Evolutionary conservation across 1,284 basidiomycete species (phyloP), one percentile per base, ranked within the genome.

Genomic region (Tilletia caries): DNA sequence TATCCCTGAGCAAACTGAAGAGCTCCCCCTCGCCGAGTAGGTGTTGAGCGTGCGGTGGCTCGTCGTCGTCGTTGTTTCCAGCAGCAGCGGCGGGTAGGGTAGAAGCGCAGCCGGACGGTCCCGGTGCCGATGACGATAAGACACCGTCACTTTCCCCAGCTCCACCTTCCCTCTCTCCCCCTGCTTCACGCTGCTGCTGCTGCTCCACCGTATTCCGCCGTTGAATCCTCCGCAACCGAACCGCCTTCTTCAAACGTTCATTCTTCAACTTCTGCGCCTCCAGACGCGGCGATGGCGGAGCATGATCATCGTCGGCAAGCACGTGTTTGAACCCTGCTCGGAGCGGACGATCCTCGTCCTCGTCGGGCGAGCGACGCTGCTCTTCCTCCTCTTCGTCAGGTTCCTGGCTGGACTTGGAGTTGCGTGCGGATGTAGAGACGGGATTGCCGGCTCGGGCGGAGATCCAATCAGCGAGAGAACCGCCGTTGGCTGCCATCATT

Each of bases 401-500:
- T 15, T 41, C 37, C 37, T 41, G 37, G 41, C 15, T 29, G 13
- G 27, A 43, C 18, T 52, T 44, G 48, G n/a, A 66, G 64, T 13
- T 66, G 58, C 43, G 68, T 54, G 4, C 64, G 67, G 34, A 58
- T 54, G 4, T 58, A 62, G 34, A 58, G 25, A 32, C 37, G 25
- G 44, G 54, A n/a, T 66, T 66, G 25, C 65, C 54, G 12, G 54
- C 33, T 58, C 54, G 34, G 27, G 65, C 54, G 20, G 54, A 52
- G 41, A 66, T 52, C 75, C 79, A 82, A 52, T 79, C 81, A 3
- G 76, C 80, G 52, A 82, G 68, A 41, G 79, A 79, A 1, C 81
- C 81, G 1, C 80, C 81, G 64, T 82, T 82, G 3, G 81, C 81
- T 2, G 77, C 80, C 75, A 79, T 79, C 81, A 82, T 82, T 4